Conservation (phyloP, 2,329 filamentous ascomycete species). For the Calonectria hongkongensis region DNA sequence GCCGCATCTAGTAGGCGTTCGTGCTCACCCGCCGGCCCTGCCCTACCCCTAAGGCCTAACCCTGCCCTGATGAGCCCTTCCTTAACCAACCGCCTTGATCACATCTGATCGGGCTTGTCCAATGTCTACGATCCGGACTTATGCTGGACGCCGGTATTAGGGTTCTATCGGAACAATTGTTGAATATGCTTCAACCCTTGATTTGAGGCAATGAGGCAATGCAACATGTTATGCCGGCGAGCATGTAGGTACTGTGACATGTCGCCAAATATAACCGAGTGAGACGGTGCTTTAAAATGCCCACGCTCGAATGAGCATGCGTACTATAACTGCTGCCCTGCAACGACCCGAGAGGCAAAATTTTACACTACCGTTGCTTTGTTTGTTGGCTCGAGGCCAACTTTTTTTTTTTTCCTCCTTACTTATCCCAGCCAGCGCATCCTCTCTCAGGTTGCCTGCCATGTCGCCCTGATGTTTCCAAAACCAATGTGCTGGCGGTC, state of each 20-base stretch:
- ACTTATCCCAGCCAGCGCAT: not conserved
- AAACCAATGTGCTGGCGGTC: slow-evolving; percentile 32
- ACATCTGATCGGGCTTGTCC: slow-evolving; percentile 29
- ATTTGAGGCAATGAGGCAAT: not conserved
- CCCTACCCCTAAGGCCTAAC: slow-evolving; percentile 35
- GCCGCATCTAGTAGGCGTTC: slow-evolving; percentile 39
- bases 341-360: slow-evolving; percentile 1
- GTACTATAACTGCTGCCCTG: slow-evolving; percentile 17
- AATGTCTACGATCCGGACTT: slow-evolving; percentile 10
- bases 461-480: slow-evolving; percentile 28
- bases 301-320: slow-evolving; percentile 7
- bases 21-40: slow-evolving; percentile 32
- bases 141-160: not conserved
- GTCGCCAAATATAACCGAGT: slow-evolving; percentile 19
- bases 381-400: slow-evolving; percentile 1
- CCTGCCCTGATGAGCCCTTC: slow-evolving; percentile 36
- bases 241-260: slow-evolving; percentile 23
- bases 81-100: slow-evolving; percentile 34
- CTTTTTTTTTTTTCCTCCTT: not conserved
- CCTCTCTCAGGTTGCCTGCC: slow-evolving; percentile 14
- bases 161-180: not conserved
- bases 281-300: slow-evolving; percentile 12
- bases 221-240: slow-evolving; percentile 11
- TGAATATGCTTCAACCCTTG: not conserved
- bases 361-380: slow-evolving; percentile 7